Evolutionary conservation across 257 asterid species (phyloP).

Genomic region (Linaria vulgaris): DNA sequence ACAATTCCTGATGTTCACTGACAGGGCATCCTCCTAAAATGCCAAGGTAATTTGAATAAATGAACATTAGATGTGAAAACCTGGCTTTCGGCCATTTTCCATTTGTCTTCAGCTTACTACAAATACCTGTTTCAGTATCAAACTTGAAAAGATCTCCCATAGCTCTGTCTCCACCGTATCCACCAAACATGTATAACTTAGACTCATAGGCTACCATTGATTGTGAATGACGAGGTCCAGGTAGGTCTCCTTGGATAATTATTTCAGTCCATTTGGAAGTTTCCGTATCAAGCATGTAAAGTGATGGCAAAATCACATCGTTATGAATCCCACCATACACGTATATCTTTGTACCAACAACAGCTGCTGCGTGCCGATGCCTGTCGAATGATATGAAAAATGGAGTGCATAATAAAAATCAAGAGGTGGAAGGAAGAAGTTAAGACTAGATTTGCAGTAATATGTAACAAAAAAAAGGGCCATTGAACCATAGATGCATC

Average conservation of each 20-base stretch:
- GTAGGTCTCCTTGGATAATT: constrained; percentile 55
- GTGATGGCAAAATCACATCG: constrained; percentile 54
- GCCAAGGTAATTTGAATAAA: constrained; percentile 60
- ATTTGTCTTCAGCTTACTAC: constrained; percentile 55
- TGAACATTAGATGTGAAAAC: constrained; percentile 89
- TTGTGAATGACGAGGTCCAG: constrained; percentile 92
- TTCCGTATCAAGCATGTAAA: constrained; percentile 61
- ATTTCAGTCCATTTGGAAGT: constrained; percentile 64
- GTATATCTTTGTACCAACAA: constrained; percentile 68
- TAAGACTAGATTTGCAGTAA: background rate
- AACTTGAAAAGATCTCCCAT: constrained; percentile 67
- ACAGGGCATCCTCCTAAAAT: constrained; percentile 94
- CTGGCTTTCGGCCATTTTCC: constrained; percentile 69
- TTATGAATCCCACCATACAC: constrained; percentile 76
- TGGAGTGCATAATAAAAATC: constrained; percentile 23
- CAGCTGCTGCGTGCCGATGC: constrained; percentile 94
- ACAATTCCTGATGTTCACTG: constrained; percentile 54
- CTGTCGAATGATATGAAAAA: constrained; percentile 39
- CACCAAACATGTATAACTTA: constrained; percentile 73
- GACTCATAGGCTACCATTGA: constrained; percentile 63
- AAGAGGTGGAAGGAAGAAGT: constrained; percentile 11
- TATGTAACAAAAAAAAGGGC: background rate
- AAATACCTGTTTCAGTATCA: constrained; percentile 48
- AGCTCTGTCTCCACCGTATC: constrained; percentile 81
- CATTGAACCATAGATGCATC: constrained; percentile 1